Conservation (phyloP, 139 green algal genomes). For the Picocystis salinarum region DNA sequence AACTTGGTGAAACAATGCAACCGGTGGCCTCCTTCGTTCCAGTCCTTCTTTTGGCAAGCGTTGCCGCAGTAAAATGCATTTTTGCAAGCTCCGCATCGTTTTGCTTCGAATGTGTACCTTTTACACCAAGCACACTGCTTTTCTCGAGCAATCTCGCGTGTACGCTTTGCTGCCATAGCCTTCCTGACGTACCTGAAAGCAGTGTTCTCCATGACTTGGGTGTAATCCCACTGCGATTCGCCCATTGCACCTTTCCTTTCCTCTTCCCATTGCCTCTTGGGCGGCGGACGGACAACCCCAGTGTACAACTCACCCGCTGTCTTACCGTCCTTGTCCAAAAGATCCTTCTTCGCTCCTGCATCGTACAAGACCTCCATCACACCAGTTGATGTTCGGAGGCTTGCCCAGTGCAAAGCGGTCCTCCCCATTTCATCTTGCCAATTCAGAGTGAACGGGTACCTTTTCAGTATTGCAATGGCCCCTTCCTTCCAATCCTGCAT, state of each 20-base stretch:
- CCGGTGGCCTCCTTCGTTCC: slow-evolving; percentile 5
- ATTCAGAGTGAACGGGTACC: slow-evolving; percentile 1
- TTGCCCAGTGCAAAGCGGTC: slow-evolving; percentile 7
- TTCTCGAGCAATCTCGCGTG: slow-evolving; percentile 5
- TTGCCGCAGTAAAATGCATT: slow-evolving; percentile 3
- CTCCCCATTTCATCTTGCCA: not conserved
- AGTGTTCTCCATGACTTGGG: slow-evolving; percentile 7
- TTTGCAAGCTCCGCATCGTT: slow-evolving; percentile 5
- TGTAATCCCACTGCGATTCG: slow-evolving; percentile 7
- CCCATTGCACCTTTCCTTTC: slow-evolving; percentile 1
- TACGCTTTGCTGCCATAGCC: slow-evolving; percentile 2
- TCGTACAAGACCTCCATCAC: slow-evolving; percentile 4
- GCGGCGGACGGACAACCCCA: slow-evolving; percentile 1
- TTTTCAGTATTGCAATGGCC: not conserved
- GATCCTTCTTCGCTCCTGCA: not conserved
- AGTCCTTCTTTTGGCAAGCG: slow-evolving; percentile 7
- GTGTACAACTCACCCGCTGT: not conserved
- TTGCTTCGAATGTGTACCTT: slow-evolving; percentile 5
- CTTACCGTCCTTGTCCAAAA: slow-evolving; percentile 1
- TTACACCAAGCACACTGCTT: slow-evolving; percentile 7
- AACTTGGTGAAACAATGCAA: slow-evolving; percentile 3
- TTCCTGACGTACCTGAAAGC: slow-evolving; percentile 3
- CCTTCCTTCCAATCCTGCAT: slow-evolving; percentile 2
- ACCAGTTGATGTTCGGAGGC: not conserved
- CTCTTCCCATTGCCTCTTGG: slow-evolving; percentile 8